phyloP scores from a whole-genome alignment of 345 rosid species.

The Durio zibethinus region DNA sequence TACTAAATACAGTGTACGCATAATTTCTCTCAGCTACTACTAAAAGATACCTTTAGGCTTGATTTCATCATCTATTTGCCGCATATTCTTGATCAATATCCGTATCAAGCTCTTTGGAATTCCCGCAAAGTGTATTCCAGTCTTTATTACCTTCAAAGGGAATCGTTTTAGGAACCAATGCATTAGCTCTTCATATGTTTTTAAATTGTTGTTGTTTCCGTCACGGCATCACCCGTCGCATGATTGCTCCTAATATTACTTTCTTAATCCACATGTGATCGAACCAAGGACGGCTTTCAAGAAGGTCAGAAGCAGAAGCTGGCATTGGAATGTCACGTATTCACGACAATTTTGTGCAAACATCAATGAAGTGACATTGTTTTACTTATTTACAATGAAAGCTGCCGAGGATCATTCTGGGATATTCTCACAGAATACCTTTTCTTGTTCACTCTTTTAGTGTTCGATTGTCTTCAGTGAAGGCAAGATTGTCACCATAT shows the following conservation, averaged over 20 bases:
- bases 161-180: not conserved
- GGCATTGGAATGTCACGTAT: not conserved
- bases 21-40: not conserved
- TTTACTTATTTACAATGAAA: not conserved
- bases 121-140: not conserved
- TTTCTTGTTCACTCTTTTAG: conserved; percentile 7
- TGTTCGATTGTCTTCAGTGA: conserved; percentile 7
- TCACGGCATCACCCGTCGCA: not conserved
- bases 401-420: not conserved
- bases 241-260: not conserved
- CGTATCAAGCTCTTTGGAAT: not conserved
- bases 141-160: not conserved
- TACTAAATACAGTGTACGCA: no score
- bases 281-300: not conserved
- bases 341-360: not conserved
- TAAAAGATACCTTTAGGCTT: not conserved
- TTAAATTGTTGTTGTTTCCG: not conserved
- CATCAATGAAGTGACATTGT: not conserved
- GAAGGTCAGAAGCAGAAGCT: not conserved
- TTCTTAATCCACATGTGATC: not conserved
- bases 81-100: not conserved
- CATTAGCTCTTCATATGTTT: not conserved
- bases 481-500: not conserved
- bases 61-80: not conserved
- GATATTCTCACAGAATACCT: conserved; percentile 32